Evolutionary conservation across 768 basidiomycete genomes (phyloP).

Genomic region (Udeniomyces megalosporus): DNA sequence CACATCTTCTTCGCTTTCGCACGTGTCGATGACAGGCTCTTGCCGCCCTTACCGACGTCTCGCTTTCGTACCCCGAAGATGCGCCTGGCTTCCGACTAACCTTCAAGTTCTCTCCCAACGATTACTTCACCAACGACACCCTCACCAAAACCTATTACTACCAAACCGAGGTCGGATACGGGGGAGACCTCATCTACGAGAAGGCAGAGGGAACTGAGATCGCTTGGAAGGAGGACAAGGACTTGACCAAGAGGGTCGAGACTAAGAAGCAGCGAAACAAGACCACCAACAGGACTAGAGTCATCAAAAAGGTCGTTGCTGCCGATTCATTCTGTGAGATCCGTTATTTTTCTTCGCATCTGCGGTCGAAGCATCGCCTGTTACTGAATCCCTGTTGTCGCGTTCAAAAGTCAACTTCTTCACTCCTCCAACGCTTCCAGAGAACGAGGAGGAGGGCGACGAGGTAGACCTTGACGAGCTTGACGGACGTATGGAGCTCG

Average conservation of each 20-base stretch:
- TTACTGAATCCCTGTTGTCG: neutral
- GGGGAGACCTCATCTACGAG: conserved; percentile 92
- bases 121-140: conserved; percentile 66
- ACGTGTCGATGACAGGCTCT: too few species aligned
- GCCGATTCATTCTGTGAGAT: conserved; percentile 95
- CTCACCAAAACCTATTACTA: conserved; percentile 90
- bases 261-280: conserved; percentile 99
- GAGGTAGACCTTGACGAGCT: conserved; percentile 43
- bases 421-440: conserved; percentile 56
- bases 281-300: conserved; percentile 40
- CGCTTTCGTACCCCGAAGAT: conserved; percentile 51
- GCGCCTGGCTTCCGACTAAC: conserved; percentile 74
- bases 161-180: conserved; percentile 72
- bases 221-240: conserved; percentile 96
- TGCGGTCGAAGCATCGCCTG: neutral
- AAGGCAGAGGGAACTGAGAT: conserved; percentile 79
- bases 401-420: conserved; percentile 97
- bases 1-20: neutral
- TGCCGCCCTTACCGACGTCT: conserved; percentile 63
- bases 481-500: conserved; percentile 82
- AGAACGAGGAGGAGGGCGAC: conserved; percentile 46
- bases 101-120: conserved; percentile 66
- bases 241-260: conserved; percentile 90
- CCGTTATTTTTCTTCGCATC: neutral
- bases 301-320: conserved; percentile 58